phyloP scores from a whole-genome alignment of 2,329 filamentous ascomycete species.

The Alternaria alternata region DNA sequence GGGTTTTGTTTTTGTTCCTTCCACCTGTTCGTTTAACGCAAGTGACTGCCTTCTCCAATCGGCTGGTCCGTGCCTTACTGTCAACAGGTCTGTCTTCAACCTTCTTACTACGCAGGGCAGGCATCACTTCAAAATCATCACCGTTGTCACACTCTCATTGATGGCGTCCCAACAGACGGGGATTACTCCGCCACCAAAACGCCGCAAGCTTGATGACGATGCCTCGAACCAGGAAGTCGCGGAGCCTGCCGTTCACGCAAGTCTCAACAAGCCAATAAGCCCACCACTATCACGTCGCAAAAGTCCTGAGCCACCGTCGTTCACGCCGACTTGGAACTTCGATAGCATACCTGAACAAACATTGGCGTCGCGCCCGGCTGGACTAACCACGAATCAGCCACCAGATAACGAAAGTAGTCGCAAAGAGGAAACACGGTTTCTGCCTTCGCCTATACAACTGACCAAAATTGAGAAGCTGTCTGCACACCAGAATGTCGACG shows the following conservation, averaged over 20 bases:
- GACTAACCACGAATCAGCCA: background rate
- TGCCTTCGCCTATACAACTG: slow-evolving; percentile 74
- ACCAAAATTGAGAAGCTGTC: slow-evolving; percentile 73
- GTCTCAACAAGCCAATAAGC: slow-evolving; percentile 39
- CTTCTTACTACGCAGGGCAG: background rate
- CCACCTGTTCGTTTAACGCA: background rate
- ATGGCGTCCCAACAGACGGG: slow-evolving; percentile 19
- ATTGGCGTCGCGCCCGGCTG: slow-evolving; percentile 1
- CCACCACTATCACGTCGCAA: slow-evolving; percentile 34
- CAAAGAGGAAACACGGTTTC: background rate
- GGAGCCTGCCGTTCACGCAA: slow-evolving; percentile 9
- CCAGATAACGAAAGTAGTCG: background rate
- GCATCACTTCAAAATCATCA: background rate
- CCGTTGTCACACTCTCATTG: background rate
- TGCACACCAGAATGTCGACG: slow-evolving; percentile 67
- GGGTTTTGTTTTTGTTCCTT: background rate
- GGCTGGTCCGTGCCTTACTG: slow-evolving; percentile 10
- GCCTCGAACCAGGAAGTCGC: slow-evolving; percentile 6
- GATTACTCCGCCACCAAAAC: slow-evolving; percentile 32
- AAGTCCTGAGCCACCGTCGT: background rate
- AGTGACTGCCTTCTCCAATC: slow-evolving; percentile 9
- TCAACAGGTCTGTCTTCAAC: background rate
- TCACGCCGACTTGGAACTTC: slow-evolving; percentile 24
- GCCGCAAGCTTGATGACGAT: slow-evolving; percentile 32
- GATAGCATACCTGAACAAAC: slow-evolving; percentile 25